These are phyloP conservation scores for Ceratocystis papillata DNA, from an alignment of 2,329 filamentous ascomycete species.

Conservation along the genomic window DNA sequence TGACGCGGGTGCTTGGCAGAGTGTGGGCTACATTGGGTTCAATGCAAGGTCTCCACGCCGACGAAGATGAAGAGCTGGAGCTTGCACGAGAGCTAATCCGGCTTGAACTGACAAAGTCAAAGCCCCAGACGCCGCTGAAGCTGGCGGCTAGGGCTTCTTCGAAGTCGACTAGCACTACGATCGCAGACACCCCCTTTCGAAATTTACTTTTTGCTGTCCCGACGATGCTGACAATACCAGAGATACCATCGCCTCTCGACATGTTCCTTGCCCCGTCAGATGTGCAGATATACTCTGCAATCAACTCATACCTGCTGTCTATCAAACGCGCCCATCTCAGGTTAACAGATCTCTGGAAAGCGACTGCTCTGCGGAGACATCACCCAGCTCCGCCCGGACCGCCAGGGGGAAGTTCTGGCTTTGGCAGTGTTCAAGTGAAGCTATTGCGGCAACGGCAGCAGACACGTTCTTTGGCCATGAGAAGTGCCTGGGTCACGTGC, in stretches of 20 bases:
- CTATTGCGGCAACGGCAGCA: constrained; percentile 55
- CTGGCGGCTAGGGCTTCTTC: constrained; percentile 20
- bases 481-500: constrained; percentile 80
- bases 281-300: constrained; percentile 66
- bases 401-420: constrained; percentile 49
- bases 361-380: constrained; percentile 63
- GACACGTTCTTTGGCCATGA: constrained; percentile 54
- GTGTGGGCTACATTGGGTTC: constrained; percentile 73
- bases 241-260: constrained; percentile 69
- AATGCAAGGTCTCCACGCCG: constrained; percentile 55
- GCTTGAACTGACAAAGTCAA: constrained; percentile 49
- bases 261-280: constrained; percentile 73
- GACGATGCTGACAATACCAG: constrained; percentile 51
- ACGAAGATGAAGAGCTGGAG: constrained; percentile 75
- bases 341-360: constrained; percentile 77
- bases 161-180: constrained; percentile 30
- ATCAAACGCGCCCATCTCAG: constrained; percentile 78
- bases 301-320: constrained; percentile 78
- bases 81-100: constrained; percentile 67
- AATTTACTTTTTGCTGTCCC: constrained; percentile 61
- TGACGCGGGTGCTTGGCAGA: constrained; percentile 61
- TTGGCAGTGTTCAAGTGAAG: constrained; percentile 49
- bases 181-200: constrained; percentile 47
- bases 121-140: constrained; percentile 33
- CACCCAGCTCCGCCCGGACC: constrained; percentile 61